Evolutionary conservation across 1,284 basidiomycete species (phyloP), one percentile per base, ranked within the genome.

Genomic region (Leccinum fallax): DNA sequence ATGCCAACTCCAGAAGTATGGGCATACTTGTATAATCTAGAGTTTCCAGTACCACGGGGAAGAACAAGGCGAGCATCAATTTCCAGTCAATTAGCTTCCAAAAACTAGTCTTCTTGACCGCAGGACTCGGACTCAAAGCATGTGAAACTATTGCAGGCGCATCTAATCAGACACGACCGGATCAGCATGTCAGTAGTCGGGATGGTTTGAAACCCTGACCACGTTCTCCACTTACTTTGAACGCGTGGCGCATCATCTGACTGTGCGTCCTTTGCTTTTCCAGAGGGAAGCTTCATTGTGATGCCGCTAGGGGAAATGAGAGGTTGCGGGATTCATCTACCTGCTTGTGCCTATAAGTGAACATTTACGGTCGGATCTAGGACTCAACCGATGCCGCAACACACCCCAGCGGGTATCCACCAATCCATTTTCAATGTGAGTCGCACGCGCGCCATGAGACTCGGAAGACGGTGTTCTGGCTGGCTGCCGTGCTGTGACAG

Each of bases 21-120:
- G n/a, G 59, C 71, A 51, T 53, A 77, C 80, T 76, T n/a, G 80
- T 82, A 60, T 82, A 82, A 61, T 81, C 75, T 2, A 77, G 61
- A 0, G 76, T 74, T 56, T 78, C 75, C 2, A 76, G 65, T 9
- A 59, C 61, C 26, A 76, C 65, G 0, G 75, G 75, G 54, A 78
- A 65, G 3, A 69, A 24, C 7, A 76, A 61, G 11, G 74, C 75
- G 34, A 69, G 13, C 64, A 74, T 66, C 57, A 76, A 59, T 49
- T 60, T 63, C 72, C 73, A 75, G 57, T 72, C 63, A 1, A 72
- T 8, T 2, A 54, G 64, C 57, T 63, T 70, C 67, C 71, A 74
- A 40, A 72, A 75, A 21, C 64, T 57, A n/a, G 58, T 61, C 32
- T 62, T 66, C 40, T 16, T 10, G 6, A 51, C 53, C 15, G 51